Percentiles rank a stretch among this genome's conserved stretches.
phyloP scores from a whole-genome alignment of 108 stramenopile genomes.

The Aurantiochytrium sp. region DNA sequence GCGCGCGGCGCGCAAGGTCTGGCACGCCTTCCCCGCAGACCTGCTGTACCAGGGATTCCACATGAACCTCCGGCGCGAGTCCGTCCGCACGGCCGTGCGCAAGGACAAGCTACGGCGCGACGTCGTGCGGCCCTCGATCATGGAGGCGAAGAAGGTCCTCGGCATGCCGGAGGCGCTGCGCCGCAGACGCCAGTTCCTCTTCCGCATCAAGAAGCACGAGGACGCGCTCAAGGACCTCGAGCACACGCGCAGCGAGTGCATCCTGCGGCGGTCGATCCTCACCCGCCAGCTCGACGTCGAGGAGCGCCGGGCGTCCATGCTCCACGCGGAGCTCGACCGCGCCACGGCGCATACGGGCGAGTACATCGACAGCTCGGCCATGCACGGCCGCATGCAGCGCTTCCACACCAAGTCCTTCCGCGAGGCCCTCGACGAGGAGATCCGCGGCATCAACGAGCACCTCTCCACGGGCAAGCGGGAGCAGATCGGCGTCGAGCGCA shows the following conservation, averaged over 20 bases:
- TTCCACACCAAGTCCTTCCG: background rate
- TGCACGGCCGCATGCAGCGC: conserved; percentile 30
- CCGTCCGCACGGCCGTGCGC: background rate
- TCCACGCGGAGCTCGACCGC: background rate
- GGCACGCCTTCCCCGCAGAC: background rate
- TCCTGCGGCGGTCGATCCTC: background rate
- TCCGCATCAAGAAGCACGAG: background rate
- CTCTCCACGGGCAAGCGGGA: background rate
- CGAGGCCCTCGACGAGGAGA: background rate
- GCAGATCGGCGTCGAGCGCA: background rate
- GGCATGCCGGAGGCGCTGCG: background rate
- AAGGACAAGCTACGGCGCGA: background rate
- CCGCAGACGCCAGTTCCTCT: background rate
- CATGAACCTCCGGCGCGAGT: background rate
- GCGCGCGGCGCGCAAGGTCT: background rate
- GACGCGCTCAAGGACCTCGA: background rate
- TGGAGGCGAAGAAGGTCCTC: background rate
- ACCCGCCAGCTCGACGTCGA: background rate
- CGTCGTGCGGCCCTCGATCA: background rate
- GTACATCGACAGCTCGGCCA: background rate
- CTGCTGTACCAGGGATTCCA: background rate
- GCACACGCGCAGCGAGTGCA: background rate
- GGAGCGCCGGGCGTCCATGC: background rate
- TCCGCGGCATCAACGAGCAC: background rate
- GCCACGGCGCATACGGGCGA: background rate